Conservation (phyloP, 2,329 filamentous ascomycete species). For the Phaeophleospora eucalypticola region DNA sequence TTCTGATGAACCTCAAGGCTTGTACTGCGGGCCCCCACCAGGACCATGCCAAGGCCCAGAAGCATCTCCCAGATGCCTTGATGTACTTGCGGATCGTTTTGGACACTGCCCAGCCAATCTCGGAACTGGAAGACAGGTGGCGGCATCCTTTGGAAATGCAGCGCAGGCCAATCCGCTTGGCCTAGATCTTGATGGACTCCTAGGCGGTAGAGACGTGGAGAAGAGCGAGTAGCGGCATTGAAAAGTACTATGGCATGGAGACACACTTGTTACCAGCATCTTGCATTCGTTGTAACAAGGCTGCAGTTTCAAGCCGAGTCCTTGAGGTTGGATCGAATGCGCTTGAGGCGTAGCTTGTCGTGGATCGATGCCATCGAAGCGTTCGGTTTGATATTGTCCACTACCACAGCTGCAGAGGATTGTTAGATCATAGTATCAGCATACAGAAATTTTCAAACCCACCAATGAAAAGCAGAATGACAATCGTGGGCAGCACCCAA, state of each 20-base stretch:
- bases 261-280: too few species aligned
- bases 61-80: conserved; percentile 1
- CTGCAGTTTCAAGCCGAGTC: not conserved
- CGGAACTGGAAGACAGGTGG: not conserved
- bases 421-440: too few species aligned
- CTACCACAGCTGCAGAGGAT: not conserved
- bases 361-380: not conserved
- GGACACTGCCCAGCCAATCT: conserved; percentile 1
- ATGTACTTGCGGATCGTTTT: conserved; percentile 3
- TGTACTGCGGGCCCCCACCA: conserved; percentile 7
- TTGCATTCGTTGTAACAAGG: not conserved
- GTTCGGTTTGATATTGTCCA: not conserved
- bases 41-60: conserved; percentile 4
- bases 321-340: not conserved
- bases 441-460: not conserved
- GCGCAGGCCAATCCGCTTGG: not conserved
- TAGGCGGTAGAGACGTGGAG: conserved; percentile 2
- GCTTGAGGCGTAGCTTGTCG: not conserved
- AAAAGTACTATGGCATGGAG: too few species aligned
- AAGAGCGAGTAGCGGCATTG: too few species aligned
- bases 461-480: too few species aligned
- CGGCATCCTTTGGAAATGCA: not conserved
- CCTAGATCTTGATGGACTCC: not conserved
- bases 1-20: not conserved
- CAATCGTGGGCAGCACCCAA: too few species aligned